phyloP scores from a whole-genome alignment of 495 filamentous ascomycete species.

The Evansstolkia leycettana region DNA sequence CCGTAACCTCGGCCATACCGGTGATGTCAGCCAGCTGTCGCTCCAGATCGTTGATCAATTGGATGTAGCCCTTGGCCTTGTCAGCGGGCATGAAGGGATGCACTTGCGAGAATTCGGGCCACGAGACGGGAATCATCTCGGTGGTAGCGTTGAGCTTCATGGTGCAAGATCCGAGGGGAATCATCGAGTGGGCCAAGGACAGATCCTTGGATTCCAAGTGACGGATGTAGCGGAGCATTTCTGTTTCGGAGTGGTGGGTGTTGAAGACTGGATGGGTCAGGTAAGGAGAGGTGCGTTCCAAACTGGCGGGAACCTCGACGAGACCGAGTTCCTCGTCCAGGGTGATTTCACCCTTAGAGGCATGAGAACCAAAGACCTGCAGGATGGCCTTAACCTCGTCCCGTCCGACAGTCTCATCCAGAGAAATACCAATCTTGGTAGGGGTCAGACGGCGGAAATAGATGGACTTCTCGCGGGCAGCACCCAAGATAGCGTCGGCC shows the following conservation, averaged over 20 bases:
- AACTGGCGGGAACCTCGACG: constrained; percentile 38
- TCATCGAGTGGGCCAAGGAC: constrained; percentile 95
- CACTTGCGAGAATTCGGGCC: constrained; percentile 72
- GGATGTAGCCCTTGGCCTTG: constrained; percentile 54
- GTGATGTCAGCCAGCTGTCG: constrained; percentile 75
- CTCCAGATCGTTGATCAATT: constrained; percentile 60
- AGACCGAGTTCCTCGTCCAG: constrained; percentile 36
- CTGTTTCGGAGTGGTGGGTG: constrained; percentile 90
- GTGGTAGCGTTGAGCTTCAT: constrained; percentile 98
- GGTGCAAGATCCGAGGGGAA: constrained; percentile 96
- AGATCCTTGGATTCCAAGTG: constrained; percentile 94
- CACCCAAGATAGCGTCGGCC: constrained; percentile 36
- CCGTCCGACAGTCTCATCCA: constrained; percentile 60
- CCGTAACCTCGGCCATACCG: constrained; percentile 77
- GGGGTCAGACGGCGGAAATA: constrained; percentile 53
- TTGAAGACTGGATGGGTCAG: constrained; percentile 95
- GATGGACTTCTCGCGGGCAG: constrained; percentile 39
- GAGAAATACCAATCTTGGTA: constrained; percentile 50
- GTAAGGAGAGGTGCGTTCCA: constrained; percentile 64
- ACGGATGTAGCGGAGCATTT: constrained; percentile 88
- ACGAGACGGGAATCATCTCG: constrained; percentile 85
- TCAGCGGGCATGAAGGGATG: constrained; percentile 67
- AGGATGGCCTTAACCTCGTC: constrained; percentile 50
- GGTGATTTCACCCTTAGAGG: constrained; percentile 22
- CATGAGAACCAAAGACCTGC: constrained; percentile 39